These are phyloP conservation scores for Avicennia marina DNA, from an alignment of 257 asterid genomes.

Conservation along the genomic window DNA sequence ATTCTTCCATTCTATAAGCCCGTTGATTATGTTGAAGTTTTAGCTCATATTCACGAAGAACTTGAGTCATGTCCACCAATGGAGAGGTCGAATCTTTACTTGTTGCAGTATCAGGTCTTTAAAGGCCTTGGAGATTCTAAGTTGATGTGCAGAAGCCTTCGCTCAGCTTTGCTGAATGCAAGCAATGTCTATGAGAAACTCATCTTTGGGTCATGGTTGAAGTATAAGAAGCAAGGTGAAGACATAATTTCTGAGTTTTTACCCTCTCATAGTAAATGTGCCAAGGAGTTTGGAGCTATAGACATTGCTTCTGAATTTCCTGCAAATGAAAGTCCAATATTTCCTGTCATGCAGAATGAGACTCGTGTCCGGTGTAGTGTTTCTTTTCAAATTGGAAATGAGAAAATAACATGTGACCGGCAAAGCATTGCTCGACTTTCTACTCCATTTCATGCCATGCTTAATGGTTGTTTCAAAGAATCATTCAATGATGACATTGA, in stretches of 20 bases:
- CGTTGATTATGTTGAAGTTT: conserved; percentile 82
- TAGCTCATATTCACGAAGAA: conserved; percentile 92
- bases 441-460: conserved; percentile 91
- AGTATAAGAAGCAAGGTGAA: conserved; percentile 86
- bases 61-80: conserved; percentile 70
- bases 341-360: conserved; percentile 12
- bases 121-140: conserved; percentile 93
- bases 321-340: conserved; percentile 16
- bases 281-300: conserved; percentile 63
- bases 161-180: conserved; percentile 79
- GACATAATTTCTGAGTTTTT: conserved; percentile 71
- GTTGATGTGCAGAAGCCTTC: conserved; percentile 89
- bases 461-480: conserved; percentile 84
- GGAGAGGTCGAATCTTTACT: conserved; percentile 67
- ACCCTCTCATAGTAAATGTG: conserved; percentile 73
- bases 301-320: conserved; percentile 79
- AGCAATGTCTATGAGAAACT: conserved; percentile 71
- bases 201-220: conserved; percentile 90
- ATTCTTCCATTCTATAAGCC: conserved; percentile 87
- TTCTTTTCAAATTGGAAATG: conserved; percentile 61
- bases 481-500: conserved; percentile 67
- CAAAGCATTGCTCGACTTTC: conserved; percentile 72
- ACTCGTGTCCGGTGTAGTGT: conserved; percentile 34
- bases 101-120: conserved; percentile 89
- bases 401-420: conserved; percentile 72